Conservation (phyloP, 495 filamentous ascomycete species). For the Lasiosphaeria ovina region DNA sequence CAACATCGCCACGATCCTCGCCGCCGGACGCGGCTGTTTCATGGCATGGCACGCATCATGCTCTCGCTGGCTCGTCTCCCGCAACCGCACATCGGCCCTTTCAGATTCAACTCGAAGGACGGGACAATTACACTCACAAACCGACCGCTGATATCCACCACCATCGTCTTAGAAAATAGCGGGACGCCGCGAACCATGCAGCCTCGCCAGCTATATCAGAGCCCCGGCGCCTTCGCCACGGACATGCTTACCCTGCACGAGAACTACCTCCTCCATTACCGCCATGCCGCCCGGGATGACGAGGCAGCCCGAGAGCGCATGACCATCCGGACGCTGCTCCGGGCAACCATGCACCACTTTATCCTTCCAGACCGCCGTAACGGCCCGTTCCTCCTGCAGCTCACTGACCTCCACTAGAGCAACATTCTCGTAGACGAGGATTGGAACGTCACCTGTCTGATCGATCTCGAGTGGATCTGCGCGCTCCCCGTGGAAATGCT, state of each 20-base stretch:
- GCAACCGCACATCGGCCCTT: conserved; percentile 37
- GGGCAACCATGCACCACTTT: conserved; percentile 25
- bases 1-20: conserved; percentile 18
- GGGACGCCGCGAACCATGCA: conserved; percentile 29
- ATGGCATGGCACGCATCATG: conserved; percentile 29
- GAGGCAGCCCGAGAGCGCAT: conserved; percentile 28
- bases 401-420: conserved; percentile 24
- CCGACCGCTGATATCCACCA: conserved; percentile 28
- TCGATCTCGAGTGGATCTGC: conserved; percentile 31
- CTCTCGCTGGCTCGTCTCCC: conserved; percentile 30
- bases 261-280: conserved; percentile 27
- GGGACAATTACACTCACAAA: conserved; percentile 33
- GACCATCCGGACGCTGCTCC: conserved; percentile 28
- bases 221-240: conserved; percentile 25
- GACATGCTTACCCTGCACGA: conserved; percentile 34
- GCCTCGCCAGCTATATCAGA: conserved; percentile 23
- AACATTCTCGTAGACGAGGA: conserved; percentile 40
- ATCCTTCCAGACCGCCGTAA: conserved; percentile 16
- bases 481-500: conserved; percentile 28
- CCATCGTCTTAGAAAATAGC: conserved; percentile 34
- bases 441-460: conserved; percentile 27
- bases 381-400: conserved; percentile 23
- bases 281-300: conserved; percentile 25
- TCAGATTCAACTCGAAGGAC: conserved; percentile 24
- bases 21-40: conserved; percentile 30